Evolutionary conservation across 176 grass and related monocot genomes (phyloP), one percentile per base, ranked within the genome.

Genomic region (Avena insularis): DNA sequence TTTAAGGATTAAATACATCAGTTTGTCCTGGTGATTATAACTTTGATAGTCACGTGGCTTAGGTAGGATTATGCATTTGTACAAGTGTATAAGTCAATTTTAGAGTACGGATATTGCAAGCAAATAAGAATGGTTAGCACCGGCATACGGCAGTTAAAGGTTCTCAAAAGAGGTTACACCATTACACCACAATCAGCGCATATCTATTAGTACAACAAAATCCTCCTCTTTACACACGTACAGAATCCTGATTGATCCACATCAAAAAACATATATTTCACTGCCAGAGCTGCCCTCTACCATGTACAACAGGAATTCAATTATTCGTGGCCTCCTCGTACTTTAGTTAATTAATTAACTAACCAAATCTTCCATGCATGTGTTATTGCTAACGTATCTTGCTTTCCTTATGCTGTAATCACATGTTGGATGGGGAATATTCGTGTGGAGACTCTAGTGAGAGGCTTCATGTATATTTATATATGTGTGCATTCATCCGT

Each of bases 271-370:
- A 50, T 40, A 17, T 40, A 78, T 78, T 77, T 56, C 66, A 66
- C 62, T 60, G 80, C 75, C 89, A 84, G 57, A 10, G 61, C 36
- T 67, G 67, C 31, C 47, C 54, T 73, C 46, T 73, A 49, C n/a
- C 20, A 47, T 19, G 49, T 21, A 21, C 47, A 65, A 15, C 27
- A 55, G 29, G 61, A 54, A 4, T 16, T 27, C 89, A 87, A 87
- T 67, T 75, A 87, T 87, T 54, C 50, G 54, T 21, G 33, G 57
- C 75, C 80, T 80, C 81, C 81, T 87, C 85, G 85, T 87, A 87
- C 85, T 91, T 87, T 68, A 67, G 1, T 29, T 79, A 47, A 53
- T 57, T 86, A 53, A 70, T 61, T 57, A 73, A 62, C 49, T 49
- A 67, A 66, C 79, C 17, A 6, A 29, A 55, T 23, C 33, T 13